Evolutionary conservation across 2,329 filamentous ascomycete species (phyloP).

Genomic region (Botrytis paeoniae): DNA sequence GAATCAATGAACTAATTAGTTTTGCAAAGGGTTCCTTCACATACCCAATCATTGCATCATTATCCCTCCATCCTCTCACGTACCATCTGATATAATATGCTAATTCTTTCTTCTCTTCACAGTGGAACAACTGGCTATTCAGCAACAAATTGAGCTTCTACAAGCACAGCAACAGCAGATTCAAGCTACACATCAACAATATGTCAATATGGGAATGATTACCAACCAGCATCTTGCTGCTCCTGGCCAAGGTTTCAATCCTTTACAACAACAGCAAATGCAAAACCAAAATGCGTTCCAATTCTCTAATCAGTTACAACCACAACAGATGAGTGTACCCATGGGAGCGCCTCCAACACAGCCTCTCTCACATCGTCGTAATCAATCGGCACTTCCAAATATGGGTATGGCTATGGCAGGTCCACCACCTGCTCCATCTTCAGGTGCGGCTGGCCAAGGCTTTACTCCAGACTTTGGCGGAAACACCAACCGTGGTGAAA

Average conservation of each 20-base stretch:
- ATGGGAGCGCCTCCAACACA: slow-evolving; percentile 76
- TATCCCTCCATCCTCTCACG: neutral
- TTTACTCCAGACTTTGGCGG: slow-evolving; percentile 81
- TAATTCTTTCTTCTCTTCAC: slow-evolving; percentile 18
- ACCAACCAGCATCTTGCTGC: slow-evolving; percentile 72
- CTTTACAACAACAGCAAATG: slow-evolving; percentile 71
- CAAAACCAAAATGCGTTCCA: slow-evolving; percentile 82
- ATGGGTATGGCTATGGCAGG: slow-evolving; percentile 68
- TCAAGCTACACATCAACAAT: slow-evolving; percentile 93
- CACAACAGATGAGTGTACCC: slow-evolving; percentile 67
- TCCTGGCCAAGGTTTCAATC: slow-evolving; percentile 65
- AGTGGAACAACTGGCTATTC: slow-evolving; percentile 98
- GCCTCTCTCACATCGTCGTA: slow-evolving; percentile 86
- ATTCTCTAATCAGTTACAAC: slow-evolving; percentile 76
- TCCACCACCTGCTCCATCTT: slow-evolving; percentile 85
- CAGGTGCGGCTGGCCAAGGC: slow-evolving; percentile 70
- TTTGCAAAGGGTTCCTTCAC: slow-evolving; percentile 23
- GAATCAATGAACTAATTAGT: neutral
- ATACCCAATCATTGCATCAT: neutral
- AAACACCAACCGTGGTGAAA: slow-evolving; percentile 53
- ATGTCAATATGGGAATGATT: slow-evolving; percentile 96
- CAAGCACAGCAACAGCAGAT: slow-evolving; percentile 99
- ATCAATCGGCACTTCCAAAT: slow-evolving; percentile 93
- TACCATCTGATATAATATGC: neutral
- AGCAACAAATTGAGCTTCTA: slow-evolving; percentile 95